These are phyloP conservation scores for Prinsepia uniflora DNA, from an alignment of 306 rosid genomes.

Conservation along the genomic window DNA sequence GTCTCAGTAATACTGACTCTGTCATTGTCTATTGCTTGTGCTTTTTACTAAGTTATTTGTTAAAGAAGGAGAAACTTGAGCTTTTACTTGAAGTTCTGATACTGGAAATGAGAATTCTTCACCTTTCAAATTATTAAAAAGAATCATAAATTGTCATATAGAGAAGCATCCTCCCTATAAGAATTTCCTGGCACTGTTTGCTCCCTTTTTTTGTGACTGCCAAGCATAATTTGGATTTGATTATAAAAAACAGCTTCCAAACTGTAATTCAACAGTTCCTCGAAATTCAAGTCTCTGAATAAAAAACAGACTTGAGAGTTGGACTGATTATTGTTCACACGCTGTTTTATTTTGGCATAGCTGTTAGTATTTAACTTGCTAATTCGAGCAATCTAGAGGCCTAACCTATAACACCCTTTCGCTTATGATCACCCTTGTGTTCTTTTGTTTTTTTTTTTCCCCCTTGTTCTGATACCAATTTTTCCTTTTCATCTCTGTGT, in stretches of 20 bases:
- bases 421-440: no score
- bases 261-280: background rate
- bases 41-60: background rate
- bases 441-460: background rate
- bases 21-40: background rate
- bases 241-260: background rate
- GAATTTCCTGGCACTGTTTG: background rate
- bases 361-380: no score
- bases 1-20: background rate
- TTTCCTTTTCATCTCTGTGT: background rate
- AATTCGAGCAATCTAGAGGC: no score
- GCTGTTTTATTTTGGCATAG: no score
- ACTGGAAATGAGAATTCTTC: background rate
- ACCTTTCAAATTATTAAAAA: background rate
- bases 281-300: background rate
- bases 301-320: background rate
- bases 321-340: no score
- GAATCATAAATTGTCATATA: background rate
- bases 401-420: no score
- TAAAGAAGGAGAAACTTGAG: background rate
- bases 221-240: background rate
- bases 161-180: background rate
- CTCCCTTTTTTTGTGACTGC: background rate
- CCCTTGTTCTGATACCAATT: conserved; percentile 12
- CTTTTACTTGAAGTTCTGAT: background rate